phyloP scores from a whole-genome alignment of 768 basidiomycete genomes.

The Leccinellum albellum region DNA sequence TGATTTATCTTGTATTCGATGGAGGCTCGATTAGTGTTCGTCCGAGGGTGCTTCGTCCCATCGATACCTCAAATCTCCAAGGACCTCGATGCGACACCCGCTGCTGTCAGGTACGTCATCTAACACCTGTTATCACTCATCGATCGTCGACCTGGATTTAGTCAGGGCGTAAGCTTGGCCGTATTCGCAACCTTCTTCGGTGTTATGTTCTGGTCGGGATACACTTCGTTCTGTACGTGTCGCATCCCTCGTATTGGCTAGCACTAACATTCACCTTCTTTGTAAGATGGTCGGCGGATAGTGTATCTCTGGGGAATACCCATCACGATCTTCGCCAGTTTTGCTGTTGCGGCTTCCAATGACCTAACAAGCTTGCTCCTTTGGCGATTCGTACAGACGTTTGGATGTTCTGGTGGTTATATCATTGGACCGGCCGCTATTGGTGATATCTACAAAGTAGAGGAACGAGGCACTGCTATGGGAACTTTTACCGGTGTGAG shows the following conservation, averaged over 20 bases:
- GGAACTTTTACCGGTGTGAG: slow-evolving; percentile 54
- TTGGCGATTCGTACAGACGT: slow-evolving; percentile 63
- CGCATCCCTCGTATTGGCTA: not conserved
- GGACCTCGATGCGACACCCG: slow-evolving; percentile 55
- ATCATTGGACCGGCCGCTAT: slow-evolving; percentile 60
- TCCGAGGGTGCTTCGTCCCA: slow-evolving; percentile 66
- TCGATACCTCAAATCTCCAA: slow-evolving; percentile 69
- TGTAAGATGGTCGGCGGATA: slow-evolving; percentile 58
- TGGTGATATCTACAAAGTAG: slow-evolving; percentile 62
- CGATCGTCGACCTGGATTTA: slow-evolving; percentile 49
- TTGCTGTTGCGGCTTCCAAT: slow-evolving; percentile 52
- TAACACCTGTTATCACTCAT: not conserved
- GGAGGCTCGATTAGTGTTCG: slow-evolving; percentile 48
- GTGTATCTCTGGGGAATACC: slow-evolving; percentile 61
- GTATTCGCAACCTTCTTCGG: slow-evolving; percentile 43
- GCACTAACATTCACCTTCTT: not conserved
- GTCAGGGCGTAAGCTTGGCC: not conserved
- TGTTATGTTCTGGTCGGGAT: slow-evolving; percentile 49
- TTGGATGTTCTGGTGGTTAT: slow-evolving; percentile 55
- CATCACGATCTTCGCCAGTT: slow-evolving; percentile 52
- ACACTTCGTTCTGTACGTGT: slow-evolving; percentile 47
- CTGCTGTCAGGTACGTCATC: slow-evolving; percentile 49
- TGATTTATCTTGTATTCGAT: not conserved
- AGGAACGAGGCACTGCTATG: slow-evolving; percentile 59
- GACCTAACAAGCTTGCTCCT: slow-evolving; percentile 46